Evolutionary conservation across 441 rosid species (phyloP).

Genomic region (Hura crepitans): DNA sequence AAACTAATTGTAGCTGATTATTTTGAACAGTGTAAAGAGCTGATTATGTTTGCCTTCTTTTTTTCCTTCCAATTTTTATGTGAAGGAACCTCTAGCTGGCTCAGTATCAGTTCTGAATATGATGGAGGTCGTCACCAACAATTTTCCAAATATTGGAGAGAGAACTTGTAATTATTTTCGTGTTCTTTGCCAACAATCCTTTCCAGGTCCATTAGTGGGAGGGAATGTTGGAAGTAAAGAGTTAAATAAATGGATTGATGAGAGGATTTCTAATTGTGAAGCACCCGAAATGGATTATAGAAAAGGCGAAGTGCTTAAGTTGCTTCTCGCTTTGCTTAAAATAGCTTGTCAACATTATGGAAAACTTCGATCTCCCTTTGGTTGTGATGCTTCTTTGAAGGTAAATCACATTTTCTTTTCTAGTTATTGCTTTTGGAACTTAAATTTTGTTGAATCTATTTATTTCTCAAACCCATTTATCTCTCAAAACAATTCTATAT

Average conservation of each 20-base stretch:
- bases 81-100: slow-evolving; percentile 54
- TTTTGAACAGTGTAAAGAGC: slow-evolving; percentile 17
- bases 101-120: slow-evolving; percentile 62
- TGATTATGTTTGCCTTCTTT: slow-evolving; percentile 27
- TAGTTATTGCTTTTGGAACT: neutral
- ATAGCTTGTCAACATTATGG: slow-evolving; percentile 94
- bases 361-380: slow-evolving; percentile 92
- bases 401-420: slow-evolving; percentile 35
- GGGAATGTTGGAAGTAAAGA: slow-evolving; percentile 89
- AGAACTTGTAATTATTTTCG: slow-evolving; percentile 51
- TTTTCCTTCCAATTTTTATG: neutral
- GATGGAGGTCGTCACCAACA: slow-evolving; percentile 51
- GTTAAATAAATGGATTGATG: slow-evolving; percentile 91
- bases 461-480: neutral
- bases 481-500: neutral
- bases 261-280: slow-evolving; percentile 65
- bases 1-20: neutral
- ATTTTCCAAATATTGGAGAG: slow-evolving; percentile 38
- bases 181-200: slow-evolving; percentile 64
- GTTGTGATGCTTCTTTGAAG: slow-evolving; percentile 55
- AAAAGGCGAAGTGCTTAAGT: slow-evolving; percentile 54
- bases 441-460: neutral
- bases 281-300: slow-evolving; percentile 51
- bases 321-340: slow-evolving; percentile 87
- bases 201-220: slow-evolving; percentile 96